Evolutionary conservation across 2,329 filamentous ascomycete genomes (phyloP).

Genomic region (Fusarium transvaalense): DNA sequence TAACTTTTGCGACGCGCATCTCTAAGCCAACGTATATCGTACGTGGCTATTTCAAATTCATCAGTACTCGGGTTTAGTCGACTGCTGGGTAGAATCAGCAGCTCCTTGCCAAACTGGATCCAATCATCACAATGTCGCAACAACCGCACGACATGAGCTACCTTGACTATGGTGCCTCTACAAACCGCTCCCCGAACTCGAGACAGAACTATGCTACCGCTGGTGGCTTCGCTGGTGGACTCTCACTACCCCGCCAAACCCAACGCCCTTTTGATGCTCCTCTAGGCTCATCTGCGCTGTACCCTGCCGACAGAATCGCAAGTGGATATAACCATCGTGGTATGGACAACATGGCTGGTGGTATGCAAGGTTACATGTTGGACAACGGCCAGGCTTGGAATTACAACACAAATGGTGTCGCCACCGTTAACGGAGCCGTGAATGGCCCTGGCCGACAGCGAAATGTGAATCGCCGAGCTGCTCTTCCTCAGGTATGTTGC

Average conservation of each 20-base stretch:
- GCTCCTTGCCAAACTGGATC: constrained; percentile 40
- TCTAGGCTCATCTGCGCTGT: constrained; percentile 73
- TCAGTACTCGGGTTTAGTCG: background rate
- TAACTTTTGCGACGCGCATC: constrained; percentile 20
- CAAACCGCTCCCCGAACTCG: constrained; percentile 77
- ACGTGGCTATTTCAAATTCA: constrained; percentile 15
- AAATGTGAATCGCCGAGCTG: constrained; percentile 66
- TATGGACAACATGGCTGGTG: constrained; percentile 61
- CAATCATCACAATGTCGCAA: constrained; percentile 56
- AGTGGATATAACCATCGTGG: constrained; percentile 70
- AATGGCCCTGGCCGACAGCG: constrained; percentile 72
- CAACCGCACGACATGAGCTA: constrained; percentile 74
- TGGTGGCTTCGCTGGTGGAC: constrained; percentile 64
- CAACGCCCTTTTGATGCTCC: constrained; percentile 84
- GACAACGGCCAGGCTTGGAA: constrained; percentile 87
- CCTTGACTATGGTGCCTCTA: constrained; percentile 72
- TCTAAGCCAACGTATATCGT: constrained; percentile 9
- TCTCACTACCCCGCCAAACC: constrained; percentile 62
- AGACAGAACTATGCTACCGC: constrained; percentile 65
- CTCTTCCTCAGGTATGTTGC: constrained; percentile 76
- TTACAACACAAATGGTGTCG: constrained; percentile 75
- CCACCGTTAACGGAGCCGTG: constrained; percentile 72
- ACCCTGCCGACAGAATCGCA: constrained; percentile 76
- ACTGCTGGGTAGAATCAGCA: constrained; percentile 46
- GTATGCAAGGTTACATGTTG: constrained; percentile 64